Evolutionary conservation across 2,329 filamentous ascomycete genomes (phyloP).

Genomic region (Hymenoscyphus infarciens): DNA sequence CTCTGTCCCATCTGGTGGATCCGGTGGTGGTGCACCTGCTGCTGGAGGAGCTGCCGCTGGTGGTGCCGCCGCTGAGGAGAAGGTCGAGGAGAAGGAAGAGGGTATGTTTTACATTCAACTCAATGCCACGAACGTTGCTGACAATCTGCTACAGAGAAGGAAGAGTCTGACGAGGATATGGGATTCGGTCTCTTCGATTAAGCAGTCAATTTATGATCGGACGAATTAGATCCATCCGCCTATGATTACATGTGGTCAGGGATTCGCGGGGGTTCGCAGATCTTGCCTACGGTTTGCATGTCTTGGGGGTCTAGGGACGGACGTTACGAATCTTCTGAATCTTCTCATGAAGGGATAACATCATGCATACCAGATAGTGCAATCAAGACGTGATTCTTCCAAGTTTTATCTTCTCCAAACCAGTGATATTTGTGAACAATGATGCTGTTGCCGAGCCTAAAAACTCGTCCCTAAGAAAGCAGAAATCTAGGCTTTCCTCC

Average conservation of each 20-base stretch:
- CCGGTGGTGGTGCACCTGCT: constrained; percentile 65
- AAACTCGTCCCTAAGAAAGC: neutral
- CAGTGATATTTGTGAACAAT: neutral
- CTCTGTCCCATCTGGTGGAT: constrained; percentile 91
- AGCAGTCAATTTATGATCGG: constrained; percentile 38
- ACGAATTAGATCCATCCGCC: constrained; percentile 27
- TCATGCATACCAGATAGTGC: constrained; percentile 30
- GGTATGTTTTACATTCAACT: constrained; percentile 58
- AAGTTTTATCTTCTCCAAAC: constrained; percentile 8
- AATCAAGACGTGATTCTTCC: constrained; percentile 36
- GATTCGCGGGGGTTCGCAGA: constrained; percentile 32
- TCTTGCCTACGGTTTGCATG: constrained; percentile 31
- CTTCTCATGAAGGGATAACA: constrained; percentile 25
- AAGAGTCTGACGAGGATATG: constrained; percentile 74
- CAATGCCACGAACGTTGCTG: constrained; percentile 20
- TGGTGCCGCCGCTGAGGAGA: constrained; percentile 58
- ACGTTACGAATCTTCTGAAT: constrained; percentile 20
- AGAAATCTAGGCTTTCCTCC: neutral
- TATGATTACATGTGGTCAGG: constrained; percentile 23
- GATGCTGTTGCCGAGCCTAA: neutral
- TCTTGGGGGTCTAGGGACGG: constrained; percentile 27
- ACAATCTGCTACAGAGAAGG: constrained; percentile 47
- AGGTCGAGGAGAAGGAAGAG: constrained; percentile 74
- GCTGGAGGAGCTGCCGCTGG: constrained; percentile 66
- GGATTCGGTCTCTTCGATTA: constrained; percentile 75